phyloP scores from a whole-genome alignment of 1,139 yeast species.

The Yamadazyma atmosphaerica region DNA sequence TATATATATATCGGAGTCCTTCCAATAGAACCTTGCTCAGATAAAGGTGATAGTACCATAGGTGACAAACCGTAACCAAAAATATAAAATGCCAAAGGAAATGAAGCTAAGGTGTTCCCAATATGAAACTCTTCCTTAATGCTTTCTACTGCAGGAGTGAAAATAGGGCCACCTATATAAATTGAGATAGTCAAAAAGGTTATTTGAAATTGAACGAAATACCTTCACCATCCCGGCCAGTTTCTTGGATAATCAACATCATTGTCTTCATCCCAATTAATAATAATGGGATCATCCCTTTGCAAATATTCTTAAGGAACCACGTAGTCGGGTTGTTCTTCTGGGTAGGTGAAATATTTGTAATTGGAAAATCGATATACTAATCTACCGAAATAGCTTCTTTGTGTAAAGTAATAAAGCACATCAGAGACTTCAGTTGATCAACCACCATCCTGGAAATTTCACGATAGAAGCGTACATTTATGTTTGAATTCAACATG shows the following conservation, averaged over 20 bases:
- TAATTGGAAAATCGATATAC: slow-evolving; percentile 33
- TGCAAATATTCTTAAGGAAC: slow-evolving; percentile 31
- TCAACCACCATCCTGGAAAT: too few relatives aligned
- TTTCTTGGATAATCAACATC: slow-evolving; percentile 33
- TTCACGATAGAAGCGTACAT: too few relatives aligned
- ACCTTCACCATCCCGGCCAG: slow-evolving; percentile 25
- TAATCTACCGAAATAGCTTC: slow-evolving; percentile 33
- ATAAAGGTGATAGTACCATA: slow-evolving; percentile 37
- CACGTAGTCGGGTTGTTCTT: slow-evolving; percentile 33
- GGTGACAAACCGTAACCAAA: slow-evolving; percentile 44
- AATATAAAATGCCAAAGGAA: slow-evolving; percentile 38
- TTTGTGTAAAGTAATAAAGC: not conserved
- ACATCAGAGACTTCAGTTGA: not conserved
- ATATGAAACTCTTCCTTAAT: slow-evolving; percentile 44
- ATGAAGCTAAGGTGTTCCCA: slow-evolving; percentile 39
- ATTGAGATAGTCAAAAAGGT: slow-evolving; percentile 23
- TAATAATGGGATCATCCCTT: slow-evolving; percentile 1
- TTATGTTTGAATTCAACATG: too few relatives aligned
- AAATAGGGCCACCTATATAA: slow-evolving; percentile 30
- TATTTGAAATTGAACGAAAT: slow-evolving; percentile 21
- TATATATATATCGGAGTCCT: slow-evolving; percentile 41
- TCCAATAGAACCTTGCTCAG: slow-evolving; percentile 49
- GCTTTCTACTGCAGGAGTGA: slow-evolving; percentile 29
- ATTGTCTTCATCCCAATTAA: slow-evolving; percentile 18
- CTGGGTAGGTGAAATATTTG: slow-evolving; percentile 29